phyloP scores from a whole-genome alignment of 2,329 filamentous ascomycete species.

The Cladosporium sp. region DNA sequence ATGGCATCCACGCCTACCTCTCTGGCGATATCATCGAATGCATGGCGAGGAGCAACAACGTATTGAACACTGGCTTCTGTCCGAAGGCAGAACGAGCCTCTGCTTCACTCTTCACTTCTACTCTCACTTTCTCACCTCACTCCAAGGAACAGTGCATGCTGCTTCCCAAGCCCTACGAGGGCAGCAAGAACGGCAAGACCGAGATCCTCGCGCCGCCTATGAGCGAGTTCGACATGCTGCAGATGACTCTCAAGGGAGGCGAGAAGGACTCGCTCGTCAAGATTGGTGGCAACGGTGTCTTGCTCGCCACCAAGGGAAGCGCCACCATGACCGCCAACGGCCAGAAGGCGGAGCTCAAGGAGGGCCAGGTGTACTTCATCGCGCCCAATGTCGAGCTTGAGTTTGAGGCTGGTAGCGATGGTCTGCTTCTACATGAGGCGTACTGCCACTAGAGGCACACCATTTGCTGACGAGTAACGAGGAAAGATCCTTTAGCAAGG shows the following conservation, averaged over 20 bases:
- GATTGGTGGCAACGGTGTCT: conserved; percentile 58
- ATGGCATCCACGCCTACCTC: conserved; percentile 71
- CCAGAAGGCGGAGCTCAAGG: conserved; percentile 50
- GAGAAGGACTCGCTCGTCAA: conserved; percentile 56
- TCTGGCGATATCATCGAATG: conserved; percentile 72
- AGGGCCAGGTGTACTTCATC: conserved; percentile 65
- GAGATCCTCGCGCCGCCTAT: conserved; percentile 62
- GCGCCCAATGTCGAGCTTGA: conserved; percentile 52
- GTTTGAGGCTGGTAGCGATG: conserved; percentile 34
- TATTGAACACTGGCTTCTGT: conserved; percentile 71
- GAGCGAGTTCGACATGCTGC: conserved; percentile 68
- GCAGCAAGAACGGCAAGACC: conserved; percentile 56
- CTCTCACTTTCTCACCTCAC: conserved; percentile 62
- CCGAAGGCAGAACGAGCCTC: conserved; percentile 61
- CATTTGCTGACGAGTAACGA: not conserved
- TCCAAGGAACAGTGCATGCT: conserved; percentile 54
- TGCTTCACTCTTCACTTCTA: conserved; percentile 59
- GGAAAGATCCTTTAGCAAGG: not conserved
- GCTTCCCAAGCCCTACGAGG: conserved; percentile 32
- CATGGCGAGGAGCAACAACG: conserved; percentile 72
- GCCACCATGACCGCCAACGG: conserved; percentile 55
- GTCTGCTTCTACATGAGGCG: conserved; percentile 47
- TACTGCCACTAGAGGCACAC: conserved; percentile 36
- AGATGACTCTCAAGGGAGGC: conserved; percentile 51
- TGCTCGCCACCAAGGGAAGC: conserved; percentile 58